Base-by-base conservation (phyloP, 2,329 filamentous ascomycete genomes). In the Fusarium pseudograminearum region DNA sequence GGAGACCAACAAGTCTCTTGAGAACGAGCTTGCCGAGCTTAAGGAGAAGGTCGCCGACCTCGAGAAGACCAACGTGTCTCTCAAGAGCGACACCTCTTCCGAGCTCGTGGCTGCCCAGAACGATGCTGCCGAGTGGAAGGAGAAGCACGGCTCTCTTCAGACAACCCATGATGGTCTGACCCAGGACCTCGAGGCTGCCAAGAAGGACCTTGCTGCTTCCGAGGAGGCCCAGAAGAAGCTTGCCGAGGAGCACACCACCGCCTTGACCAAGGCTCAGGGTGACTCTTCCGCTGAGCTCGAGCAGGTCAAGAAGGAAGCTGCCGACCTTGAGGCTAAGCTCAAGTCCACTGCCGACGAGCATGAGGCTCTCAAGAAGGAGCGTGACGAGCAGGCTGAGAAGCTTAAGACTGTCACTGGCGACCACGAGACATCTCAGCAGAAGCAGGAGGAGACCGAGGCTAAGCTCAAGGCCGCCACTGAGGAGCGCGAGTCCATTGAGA, bases 71-170 rank as follows among this genome's bases (percentile, higher is more conserved):
- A 67, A 69, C 47, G 69, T 73, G 58, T 51, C 53, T 28, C 61
- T 77, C 7, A 77, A 77, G 72, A 76, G 72, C 46, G 70, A 79
- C 45, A 75, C 79, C 16, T 77, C 78, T 22, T 72, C 74, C 30
- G 76, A 79, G 47, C 55, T 78, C n/a, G 70, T 71, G 7, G 67
- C 77, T 22, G 70, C 77, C 34, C 71, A 76, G 76, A 77, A 76
- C 69, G 74, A 76, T 26, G 63, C 69, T 31, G 70, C 70, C 24
- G 71, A 74, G 33, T 68, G 71, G 65, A 69, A 76, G 61, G 73
- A 73, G 41, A 78, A 78, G 73, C 69, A 75, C 26, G 34, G 36
- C 30, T 56, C 66, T 45, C 70, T 76, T 31, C 62, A 76, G 54
- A 50, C 63, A 22, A 60, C 73, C 28, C 71, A 73, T 42, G 74